These are phyloP conservation scores for Leccinum truebloodii DNA, from an alignment of 768 basidiomycete species.

Conservation along the genomic window DNA sequence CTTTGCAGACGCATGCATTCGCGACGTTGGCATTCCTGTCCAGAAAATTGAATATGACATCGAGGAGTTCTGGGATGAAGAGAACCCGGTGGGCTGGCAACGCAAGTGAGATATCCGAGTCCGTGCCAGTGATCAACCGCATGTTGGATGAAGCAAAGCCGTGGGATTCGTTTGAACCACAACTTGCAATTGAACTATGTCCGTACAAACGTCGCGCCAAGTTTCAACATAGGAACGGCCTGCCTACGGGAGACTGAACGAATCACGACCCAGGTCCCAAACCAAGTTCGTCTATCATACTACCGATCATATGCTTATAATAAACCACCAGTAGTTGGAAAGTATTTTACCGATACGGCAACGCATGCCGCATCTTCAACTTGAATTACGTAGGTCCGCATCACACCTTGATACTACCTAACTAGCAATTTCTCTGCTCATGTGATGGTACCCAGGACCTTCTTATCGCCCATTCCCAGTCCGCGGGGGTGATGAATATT, in stretches of 20 bases:
- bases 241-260: no score
- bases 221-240: no score
- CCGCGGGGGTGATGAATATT: neutral
- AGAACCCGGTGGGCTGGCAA: conserved; percentile 37
- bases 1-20: conserved; percentile 57
- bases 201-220: no score
- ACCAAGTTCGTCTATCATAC: no score
- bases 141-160: neutral
- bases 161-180: neutral
- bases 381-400: no score
- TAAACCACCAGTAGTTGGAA: neutral
- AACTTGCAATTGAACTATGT: no score
- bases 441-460: neutral
- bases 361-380: neutral
- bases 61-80: conserved; percentile 58
- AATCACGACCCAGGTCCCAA: no score
- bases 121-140: neutral
- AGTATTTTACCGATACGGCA: neutral
- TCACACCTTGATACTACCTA: no score
- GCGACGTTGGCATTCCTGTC: conserved; percentile 40
- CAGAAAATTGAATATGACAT: conserved; percentile 53
- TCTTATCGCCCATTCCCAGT: neutral
- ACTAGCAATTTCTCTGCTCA: no score
- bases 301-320: no score
- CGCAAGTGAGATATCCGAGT: neutral